Base-by-base conservation (phyloP, 2,329 filamentous ascomycete species). In the Ophiosphaerella korrae region DNA sequence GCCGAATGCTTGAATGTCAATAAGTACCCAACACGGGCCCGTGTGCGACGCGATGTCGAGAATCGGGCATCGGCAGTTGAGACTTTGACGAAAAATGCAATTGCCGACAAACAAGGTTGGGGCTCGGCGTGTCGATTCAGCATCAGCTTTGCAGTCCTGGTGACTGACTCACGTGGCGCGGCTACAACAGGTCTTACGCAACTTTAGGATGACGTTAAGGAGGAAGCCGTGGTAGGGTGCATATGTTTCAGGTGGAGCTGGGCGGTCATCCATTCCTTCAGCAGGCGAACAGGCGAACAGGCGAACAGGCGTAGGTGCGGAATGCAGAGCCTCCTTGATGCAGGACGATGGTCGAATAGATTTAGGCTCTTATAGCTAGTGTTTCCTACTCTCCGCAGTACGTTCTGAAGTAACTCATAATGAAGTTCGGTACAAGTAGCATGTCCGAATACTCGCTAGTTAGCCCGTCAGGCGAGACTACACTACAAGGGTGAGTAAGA, bases 1-100 rank as follows among this genome's bases (percentile, higher is more conserved):
- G 57, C 59, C 59, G 58, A 42, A 41, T 21, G 34, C 46, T 21
- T 34, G 37, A 16, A 43, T 13, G 26, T 48, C 29, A 21, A 32
- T 34, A 52, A 33, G 50, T 54, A 56, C 9, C 29, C 34, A 35
- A 18, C 32, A 24, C 26, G 7, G 26, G 39, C 37, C 42, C 50
- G 44, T 42, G 52, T 38, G 18, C 16, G 52, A 48, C 46, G 34
- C 43, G 42, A 50, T n/a, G 24, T 50, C 33, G 18, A 21, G 18
- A 21, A 21, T 39, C 46, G 48, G 56, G 54, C 45, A 38, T 47
- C 58, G 58, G 58, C 58, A 62, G 58, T 62, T 62, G 54, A 42
- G 21, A 35, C 14, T 47, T 52, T 41, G 41, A 46, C 47, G 48
- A 44, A 38, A 45, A 39, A n/a, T 43, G 36, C 57, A 62, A 58